Evolutionary conservation across 768 basidiomycete species (phyloP).

Genomic region (Baorangia bicolor): DNA sequence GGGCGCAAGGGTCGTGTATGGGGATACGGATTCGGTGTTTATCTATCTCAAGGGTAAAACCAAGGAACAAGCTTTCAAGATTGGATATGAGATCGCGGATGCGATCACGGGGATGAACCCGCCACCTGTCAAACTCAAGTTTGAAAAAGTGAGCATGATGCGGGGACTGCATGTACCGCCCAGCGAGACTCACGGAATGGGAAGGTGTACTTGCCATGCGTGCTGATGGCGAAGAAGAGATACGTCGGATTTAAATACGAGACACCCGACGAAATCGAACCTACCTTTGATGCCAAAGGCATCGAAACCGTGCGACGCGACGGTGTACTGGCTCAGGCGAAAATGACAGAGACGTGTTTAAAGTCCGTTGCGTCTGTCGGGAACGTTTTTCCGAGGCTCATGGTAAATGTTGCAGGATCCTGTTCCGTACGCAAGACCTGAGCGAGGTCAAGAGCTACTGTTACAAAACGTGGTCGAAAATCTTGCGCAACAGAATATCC

Average conservation of each 20-base stretch:
- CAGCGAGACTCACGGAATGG: not conserved
- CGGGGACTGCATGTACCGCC: not conserved
- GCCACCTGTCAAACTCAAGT: conserved; percentile 91
- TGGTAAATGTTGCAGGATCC: conserved; percentile 53
- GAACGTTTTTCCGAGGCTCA: not conserved
- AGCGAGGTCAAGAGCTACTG: conserved; percentile 90
- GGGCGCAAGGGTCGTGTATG: conserved; percentile 94
- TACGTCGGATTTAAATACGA: conserved; percentile 99
- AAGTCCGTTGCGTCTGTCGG: conserved; percentile 54
- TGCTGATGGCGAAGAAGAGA: conserved; percentile 97
- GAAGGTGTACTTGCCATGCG: conserved; percentile 91
- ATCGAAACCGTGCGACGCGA: conserved; percentile 97
- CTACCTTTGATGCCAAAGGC: conserved; percentile 93
- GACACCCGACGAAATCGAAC: conserved; percentile 70
- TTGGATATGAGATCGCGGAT: conserved; percentile 92
- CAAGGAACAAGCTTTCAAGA: conserved; percentile 89
- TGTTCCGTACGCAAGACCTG: conserved; percentile 89
- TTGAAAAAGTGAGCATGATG: conserved; percentile 74
- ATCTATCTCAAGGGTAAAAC: conserved; percentile 87
- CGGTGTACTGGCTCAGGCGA: conserved; percentile 85
- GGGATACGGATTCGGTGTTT: conserved; percentile 97
- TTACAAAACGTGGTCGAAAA: conserved; percentile 76
- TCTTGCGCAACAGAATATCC: conserved; percentile 76
- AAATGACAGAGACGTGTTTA: conserved; percentile 87
- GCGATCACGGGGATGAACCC: conserved; percentile 85